Percentiles rank a stretch among this genome's conserved stretches.
These are phyloP conservation scores for Suillus spraguei DNA, from an alignment of 768 basidiomycete species.

Conservation along the genomic window DNA sequence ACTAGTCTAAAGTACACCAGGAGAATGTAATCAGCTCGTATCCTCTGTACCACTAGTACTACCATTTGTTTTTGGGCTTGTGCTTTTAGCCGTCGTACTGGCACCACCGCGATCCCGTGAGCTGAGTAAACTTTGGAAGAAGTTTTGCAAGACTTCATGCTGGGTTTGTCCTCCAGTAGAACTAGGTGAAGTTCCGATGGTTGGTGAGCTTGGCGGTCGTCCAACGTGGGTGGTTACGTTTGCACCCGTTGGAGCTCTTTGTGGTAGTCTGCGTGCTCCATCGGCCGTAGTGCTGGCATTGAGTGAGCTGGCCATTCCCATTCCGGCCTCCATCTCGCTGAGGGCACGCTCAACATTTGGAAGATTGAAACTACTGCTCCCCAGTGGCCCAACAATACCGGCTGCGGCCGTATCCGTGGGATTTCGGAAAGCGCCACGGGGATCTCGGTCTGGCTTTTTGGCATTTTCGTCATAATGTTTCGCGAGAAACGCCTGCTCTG, in stretches of 20 bases:
- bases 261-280: constrained; percentile 35
- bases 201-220: constrained; percentile 43
- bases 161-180: constrained; percentile 63
- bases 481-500: constrained; percentile 89
- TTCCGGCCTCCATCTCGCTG: constrained; percentile 80
- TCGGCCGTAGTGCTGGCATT: constrained; percentile 38
- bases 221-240: constrained; percentile 34
- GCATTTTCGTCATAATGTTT: constrained; percentile 91
- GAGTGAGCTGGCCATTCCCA: constrained; percentile 34
- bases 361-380: constrained; percentile 80
- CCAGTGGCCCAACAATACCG: constrained; percentile 93
- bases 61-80: constrained; percentile 37
- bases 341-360: constrained; percentile 89
- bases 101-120: constrained; percentile 59
- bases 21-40: constrained; percentile 26
- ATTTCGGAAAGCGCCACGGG: constrained; percentile 84
- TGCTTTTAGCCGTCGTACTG: constrained; percentile 31
- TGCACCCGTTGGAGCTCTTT: constrained; percentile 36
- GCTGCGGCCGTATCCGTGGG: constrained; percentile 59
- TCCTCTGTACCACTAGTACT: constrained; percentile 41
- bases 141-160: constrained; percentile 84
- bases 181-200: constrained; percentile 40
- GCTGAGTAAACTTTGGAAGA: constrained; percentile 82
- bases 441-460: constrained; percentile 89
- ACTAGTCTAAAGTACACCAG: not conserved